Evolutionary conservation across 495 filamentous ascomycete genomes (phyloP).

Genomic region (Parachaetomium inaequale): DNA sequence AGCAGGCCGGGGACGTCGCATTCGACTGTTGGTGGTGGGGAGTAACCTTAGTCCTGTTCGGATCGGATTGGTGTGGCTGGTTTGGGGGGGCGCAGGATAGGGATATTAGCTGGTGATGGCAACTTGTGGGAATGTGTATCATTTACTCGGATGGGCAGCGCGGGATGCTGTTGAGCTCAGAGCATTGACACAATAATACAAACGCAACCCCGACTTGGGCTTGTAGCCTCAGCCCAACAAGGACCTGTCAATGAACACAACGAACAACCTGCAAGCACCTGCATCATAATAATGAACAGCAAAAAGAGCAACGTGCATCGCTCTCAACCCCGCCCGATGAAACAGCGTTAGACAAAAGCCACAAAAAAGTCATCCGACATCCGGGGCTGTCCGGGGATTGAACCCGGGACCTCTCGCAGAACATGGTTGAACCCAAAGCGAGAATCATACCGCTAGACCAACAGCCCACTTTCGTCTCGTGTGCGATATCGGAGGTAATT

Average conservation of each 20-base stretch:
- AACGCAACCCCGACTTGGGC: too few species aligned
- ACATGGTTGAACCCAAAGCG: slow-evolving; percentile 11
- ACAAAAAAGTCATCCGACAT: background rate
- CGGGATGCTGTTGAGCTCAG: too few species aligned
- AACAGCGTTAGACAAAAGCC: background rate
- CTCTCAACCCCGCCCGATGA: background rate
- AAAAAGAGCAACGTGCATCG: background rate
- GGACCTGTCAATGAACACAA: too few species aligned
- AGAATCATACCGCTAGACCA: slow-evolving; percentile 22
- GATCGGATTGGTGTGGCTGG: background rate
- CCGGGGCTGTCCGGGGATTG: slow-evolving; percentile 19
- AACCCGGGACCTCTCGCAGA: slow-evolving; percentile 20
- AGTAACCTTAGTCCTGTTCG: too few species aligned
- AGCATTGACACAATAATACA: too few species aligned
- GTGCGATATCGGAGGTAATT: slow-evolving; percentile 16
- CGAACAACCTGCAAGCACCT: too few species aligned
- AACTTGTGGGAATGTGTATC: too few species aligned
- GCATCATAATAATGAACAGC: too few species aligned
- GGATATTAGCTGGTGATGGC: too few species aligned
- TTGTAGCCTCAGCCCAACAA: too few species aligned
- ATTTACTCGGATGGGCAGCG: background rate
- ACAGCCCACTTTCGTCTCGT: slow-evolving; percentile 2
- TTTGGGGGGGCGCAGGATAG: too few species aligned
- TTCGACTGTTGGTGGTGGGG: slow-evolving; percentile 19
- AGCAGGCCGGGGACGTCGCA: slow-evolving; percentile 32